Evolutionary conservation across 768 basidiomycete genomes (phyloP).

Genomic region (Rhodocollybia butyracea): DNA sequence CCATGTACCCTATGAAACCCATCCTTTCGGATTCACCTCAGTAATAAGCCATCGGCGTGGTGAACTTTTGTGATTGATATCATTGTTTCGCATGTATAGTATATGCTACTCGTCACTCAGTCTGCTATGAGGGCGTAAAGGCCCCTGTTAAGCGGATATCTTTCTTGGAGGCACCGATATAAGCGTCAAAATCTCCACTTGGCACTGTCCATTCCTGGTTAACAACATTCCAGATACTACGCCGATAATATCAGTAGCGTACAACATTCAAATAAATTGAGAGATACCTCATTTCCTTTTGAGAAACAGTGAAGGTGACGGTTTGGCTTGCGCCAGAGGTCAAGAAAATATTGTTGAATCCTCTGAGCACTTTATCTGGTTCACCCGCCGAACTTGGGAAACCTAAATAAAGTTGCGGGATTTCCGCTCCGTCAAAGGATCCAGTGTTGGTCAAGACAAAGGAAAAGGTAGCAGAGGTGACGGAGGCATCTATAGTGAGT

Average conservation of each 20-base stretch:
- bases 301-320: slow-evolving; percentile 34
- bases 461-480: slow-evolving; percentile 29
- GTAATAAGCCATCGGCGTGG: not conserved
- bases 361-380: slow-evolving; percentile 46
- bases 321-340: slow-evolving; percentile 30
- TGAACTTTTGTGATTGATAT: not conserved
- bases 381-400: slow-evolving; percentile 45
- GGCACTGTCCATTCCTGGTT: slow-evolving; percentile 50
- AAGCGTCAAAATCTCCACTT: slow-evolving; percentile 47
- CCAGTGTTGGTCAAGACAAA: slow-evolving; percentile 51
- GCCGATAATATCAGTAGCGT: not conserved
- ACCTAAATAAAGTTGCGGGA: slow-evolving; percentile 51
- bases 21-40: not conserved
- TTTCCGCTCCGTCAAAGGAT: slow-evolving; percentile 45
- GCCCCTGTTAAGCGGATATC: slow-evolving; percentile 40
- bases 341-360: slow-evolving; percentile 47
- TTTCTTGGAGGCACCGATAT: slow-evolving; percentile 48
- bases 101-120: not conserved
- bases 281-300: slow-evolving; percentile 40
- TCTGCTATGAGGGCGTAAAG: slow-evolving; percentile 10
- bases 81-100: not conserved
- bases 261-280: not conserved
- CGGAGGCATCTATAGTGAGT: slow-evolving; percentile 35
- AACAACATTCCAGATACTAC: slow-evolving; percentile 50
- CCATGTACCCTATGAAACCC: slow-evolving; percentile 10